Conservation (phyloP, 2,329 filamentous ascomycete genomes). For the Anthostomella pinea region DNA sequence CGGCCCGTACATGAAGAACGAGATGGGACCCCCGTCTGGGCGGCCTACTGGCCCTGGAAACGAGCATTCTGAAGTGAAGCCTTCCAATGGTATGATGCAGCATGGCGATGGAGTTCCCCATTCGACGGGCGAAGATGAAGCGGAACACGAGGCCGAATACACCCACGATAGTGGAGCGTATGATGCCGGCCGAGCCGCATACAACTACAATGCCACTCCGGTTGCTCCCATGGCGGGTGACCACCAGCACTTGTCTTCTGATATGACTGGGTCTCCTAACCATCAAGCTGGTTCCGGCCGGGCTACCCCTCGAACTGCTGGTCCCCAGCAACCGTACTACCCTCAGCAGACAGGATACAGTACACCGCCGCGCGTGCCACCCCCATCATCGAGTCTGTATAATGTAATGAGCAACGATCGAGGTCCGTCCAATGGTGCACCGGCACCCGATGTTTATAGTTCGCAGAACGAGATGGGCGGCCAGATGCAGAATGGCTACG, state of each 20-base stretch:
- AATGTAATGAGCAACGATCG: conserved; percentile 84
- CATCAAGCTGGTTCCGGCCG: conserved; percentile 80
- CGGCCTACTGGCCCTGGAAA: conserved; percentile 59
- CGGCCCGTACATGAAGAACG: conserved; percentile 71
- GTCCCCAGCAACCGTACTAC: conserved; percentile 72
- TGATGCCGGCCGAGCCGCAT: conserved; percentile 67
- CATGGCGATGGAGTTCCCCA: conserved; percentile 54
- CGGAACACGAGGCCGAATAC: conserved; percentile 79
- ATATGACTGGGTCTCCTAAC: conserved; percentile 77
- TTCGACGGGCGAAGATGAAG: conserved; percentile 59
- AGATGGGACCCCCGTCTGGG: conserved; percentile 79
- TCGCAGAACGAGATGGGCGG: conserved; percentile 58
- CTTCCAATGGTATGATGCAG: conserved; percentile 65
- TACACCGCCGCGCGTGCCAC: conserved; percentile 69
- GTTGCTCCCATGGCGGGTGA: conserved; percentile 67
- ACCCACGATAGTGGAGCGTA: conserved; percentile 79
- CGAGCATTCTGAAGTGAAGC: conserved; percentile 63
- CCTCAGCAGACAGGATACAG: conserved; percentile 65
- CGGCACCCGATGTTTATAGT: conserved; percentile 67
- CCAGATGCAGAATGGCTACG: conserved; percentile 61
- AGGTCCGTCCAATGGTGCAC: conserved; percentile 61
- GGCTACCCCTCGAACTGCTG: conserved; percentile 79
- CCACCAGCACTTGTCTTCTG: conserved; percentile 72
- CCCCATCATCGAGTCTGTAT: conserved; percentile 78
- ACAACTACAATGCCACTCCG: conserved; percentile 72